Evolutionary conservation across 2,329 filamentous ascomycete genomes (phyloP), one percentile per base, ranked within the genome.

Genomic region (Colletotrichum musae): DNA sequence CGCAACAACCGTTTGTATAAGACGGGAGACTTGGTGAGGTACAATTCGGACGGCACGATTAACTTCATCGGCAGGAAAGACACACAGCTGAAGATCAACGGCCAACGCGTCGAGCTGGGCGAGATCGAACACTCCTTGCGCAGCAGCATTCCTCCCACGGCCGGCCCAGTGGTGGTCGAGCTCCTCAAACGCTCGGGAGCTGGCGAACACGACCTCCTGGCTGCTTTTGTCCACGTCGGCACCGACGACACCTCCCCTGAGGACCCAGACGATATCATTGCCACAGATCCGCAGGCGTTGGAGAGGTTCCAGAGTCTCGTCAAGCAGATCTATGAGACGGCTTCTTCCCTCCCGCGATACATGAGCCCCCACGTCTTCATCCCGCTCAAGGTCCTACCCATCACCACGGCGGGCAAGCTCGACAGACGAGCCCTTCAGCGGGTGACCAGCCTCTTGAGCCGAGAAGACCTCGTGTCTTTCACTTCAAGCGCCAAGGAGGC

Each of bases 71-170:
- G 77, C 0, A 72, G 78, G 0, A 75, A 73, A 6, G 77, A 79
- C 10, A 64, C 71, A 0, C 78, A 80, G 63, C 71, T 79, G 68
- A 80, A 80, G 71, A 73, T 80, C 2, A 73, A 74, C 32, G 78
- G 78, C 2, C 77, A 80, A 24, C 75, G 78, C 5, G 73, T 79
- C 3, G 78, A 80, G 39, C 70, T 78, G 0, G 77, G 72, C 0
- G 78, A 80, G 47, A 74, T 80, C 6, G 77, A 80, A 68, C 70
- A 76, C 24, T 80, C 82, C 4, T 28, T 89, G 5, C 39, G 58
- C 15, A 61, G 58, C 48, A 61, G 58, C n/a, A 21, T 61, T n/a
- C 58, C 58, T 3, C 32, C 58, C 16, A 61, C 58, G 1, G 58
- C 62, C 2, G 60, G 60, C 15, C 60, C 60, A 7, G 43, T 56